Evolutionary conservation across 345 rosid genomes (phyloP).

Genomic region (Melastoma malabathricum): DNA sequence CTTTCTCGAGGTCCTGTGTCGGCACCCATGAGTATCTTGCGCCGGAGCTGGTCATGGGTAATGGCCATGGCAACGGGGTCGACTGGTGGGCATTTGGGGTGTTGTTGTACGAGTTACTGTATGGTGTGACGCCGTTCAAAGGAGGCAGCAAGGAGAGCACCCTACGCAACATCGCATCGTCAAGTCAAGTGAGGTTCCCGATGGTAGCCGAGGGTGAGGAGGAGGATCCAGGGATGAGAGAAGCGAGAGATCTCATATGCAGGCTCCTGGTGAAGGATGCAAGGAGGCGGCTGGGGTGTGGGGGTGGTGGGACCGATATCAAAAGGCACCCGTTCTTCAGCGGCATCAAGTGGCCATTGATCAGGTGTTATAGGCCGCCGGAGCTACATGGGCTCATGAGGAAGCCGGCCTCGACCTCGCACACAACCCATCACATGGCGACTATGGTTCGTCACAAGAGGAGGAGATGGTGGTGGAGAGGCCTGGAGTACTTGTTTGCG

Average conservation of each 20-base stretch:
- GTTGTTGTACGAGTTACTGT: conserved; percentile 48
- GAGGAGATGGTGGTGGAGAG: conserved; percentile 36
- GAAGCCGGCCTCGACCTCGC: conserved; percentile 26
- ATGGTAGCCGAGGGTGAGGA: conserved; percentile 27
- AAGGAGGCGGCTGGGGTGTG: conserved; percentile 57
- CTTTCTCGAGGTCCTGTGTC: conserved; percentile 56
- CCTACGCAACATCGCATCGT: conserved; percentile 50
- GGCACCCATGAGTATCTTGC: conserved; percentile 96
- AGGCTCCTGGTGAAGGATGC: conserved; percentile 71
- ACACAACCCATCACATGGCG: conserved; percentile 19
- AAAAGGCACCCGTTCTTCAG: conserved; percentile 68
- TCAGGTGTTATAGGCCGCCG: conserved; percentile 68
- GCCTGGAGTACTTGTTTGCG: conserved; percentile 17
- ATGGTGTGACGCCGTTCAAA: conserved; percentile 75
- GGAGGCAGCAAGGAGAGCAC: conserved; percentile 63
- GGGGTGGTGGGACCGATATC: conserved; percentile 61
- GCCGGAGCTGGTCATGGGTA: conserved; percentile 66
- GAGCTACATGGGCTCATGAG: conserved; percentile 37
- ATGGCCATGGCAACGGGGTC: conserved; percentile 82
- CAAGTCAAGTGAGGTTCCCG: conserved; percentile 22
- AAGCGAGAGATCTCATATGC: conserved; percentile 62
- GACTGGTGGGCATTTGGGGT: conserved; percentile 98
- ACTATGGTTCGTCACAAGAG: conserved; percentile 13
- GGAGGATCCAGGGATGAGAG: conserved; percentile 20
- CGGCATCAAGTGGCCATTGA: conserved; percentile 69